phyloP scores from a whole-genome alignment of 1,284 basidiomycete genomes.

The Amylostereum areolatum region DNA sequence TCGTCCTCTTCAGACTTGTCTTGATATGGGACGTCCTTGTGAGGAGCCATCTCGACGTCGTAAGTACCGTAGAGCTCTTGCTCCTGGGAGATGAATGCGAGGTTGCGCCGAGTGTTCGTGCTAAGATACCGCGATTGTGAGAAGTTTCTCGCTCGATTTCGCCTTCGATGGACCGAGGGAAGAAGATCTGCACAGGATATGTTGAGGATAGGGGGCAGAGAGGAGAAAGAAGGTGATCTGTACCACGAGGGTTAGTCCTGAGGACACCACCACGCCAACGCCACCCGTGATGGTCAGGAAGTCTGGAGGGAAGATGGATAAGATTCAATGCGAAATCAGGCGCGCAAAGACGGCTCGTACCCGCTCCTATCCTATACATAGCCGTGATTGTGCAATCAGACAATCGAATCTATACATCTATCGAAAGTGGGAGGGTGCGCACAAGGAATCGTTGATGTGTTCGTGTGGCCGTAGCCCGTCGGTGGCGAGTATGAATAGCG shows the following conservation, averaged over 20 bases:
- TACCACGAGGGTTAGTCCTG: constrained; percentile 68
- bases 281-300: constrained; percentile 51
- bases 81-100: constrained; percentile 10
- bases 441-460: constrained; percentile 50
- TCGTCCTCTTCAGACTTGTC: not conserved
- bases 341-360: not conserved
- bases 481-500: constrained; percentile 56
- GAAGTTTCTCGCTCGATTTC: constrained; percentile 27
- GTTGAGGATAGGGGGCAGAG: not conserved
- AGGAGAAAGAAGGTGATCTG: constrained; percentile 18
- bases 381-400: not conserved
- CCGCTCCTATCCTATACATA: not conserved
- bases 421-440: not conserved
- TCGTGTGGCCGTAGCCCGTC: constrained; percentile 59
- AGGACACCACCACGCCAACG: constrained; percentile 60
- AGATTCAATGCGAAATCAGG: not conserved
- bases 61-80: constrained; percentile 11
- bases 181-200: constrained; percentile 53
- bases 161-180: constrained; percentile 63
- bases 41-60: constrained; percentile 1
- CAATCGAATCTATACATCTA: not conserved
- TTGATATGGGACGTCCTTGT: not conserved
- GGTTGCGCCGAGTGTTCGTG: constrained; percentile 5
- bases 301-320: constrained; percentile 38
- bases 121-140: constrained; percentile 5